Evolutionary conservation across 1,284 basidiomycete genomes (phyloP), one percentile per base, ranked within the genome.

Genomic region (Athelia sp.): DNA sequence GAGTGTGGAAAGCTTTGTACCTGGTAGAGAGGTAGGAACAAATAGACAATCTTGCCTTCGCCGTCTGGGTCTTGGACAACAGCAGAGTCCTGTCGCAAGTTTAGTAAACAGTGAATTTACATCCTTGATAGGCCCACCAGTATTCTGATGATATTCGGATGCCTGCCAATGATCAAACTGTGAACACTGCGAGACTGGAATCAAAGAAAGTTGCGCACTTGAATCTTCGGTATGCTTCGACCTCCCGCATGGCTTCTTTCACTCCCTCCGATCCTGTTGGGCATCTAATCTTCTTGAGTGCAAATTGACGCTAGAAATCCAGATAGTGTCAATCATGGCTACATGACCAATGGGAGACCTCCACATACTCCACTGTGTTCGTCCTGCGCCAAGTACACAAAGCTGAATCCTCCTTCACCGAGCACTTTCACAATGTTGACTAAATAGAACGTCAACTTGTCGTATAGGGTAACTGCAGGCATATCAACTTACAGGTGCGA

Each of bases 371-470:
- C 87, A 59, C 86, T 90, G 52, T 79, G 74, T 59, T 90, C 88
- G 64, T 95, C 92, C 59, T 89, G 84, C n/a, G 89, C 90, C 31
- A 94, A 78, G 66, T 94, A 94, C 17, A 98, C 94, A 64, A 95
- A 97, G 14, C 90, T 93, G 75, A 97, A 97, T 2, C 91, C 94
- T 36, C 94, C 94, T 69, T 98, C 94, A 42, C 94, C 94, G 3
- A 98, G 80, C 14, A 96, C 84, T 57, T 88, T 90, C 47, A 94
- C 71, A 45, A 98, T 90, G 59, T 90, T 88, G 72, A 93, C 87
- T 40, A n/a, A 4, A 4, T 17, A 4, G 19, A 8, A n/a, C n/a
- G 6, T 21, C 36, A 40, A 9, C 36, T 9, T 40, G 6, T 40
- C 19, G 8, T 9, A 4, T 21, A 6, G 19, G 6, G 26, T 13